Evolutionary conservation across 2,329 filamentous ascomycete species (phyloP), one percentile per base, ranked within the genome.

Genomic region (Phialophora expanda): DNA sequence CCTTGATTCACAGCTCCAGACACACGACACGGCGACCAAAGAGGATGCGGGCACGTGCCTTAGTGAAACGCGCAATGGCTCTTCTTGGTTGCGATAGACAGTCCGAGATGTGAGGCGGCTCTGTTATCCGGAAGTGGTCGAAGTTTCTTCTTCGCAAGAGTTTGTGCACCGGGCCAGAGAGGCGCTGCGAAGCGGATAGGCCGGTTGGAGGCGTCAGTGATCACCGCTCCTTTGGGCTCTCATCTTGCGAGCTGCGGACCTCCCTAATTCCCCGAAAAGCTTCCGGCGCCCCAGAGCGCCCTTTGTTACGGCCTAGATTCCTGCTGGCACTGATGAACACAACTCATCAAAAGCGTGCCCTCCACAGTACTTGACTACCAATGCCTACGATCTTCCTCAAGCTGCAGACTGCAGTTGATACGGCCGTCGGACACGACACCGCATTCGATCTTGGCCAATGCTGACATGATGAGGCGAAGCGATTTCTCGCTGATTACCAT

Each of bases 381-480:
- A 6, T 44, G 38, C 38, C 8, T 26, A 14, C 20, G 20, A 4
- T 3, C 12, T 8, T n/a, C 3, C 24, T 51, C 48, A 26, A 26
- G 9, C 24, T 28, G 14, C 17, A 22, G 48, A 2, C 9, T 2
- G 22, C 5, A 8, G 20, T 22, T 9, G 14, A 14, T 28, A 51
- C 48, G 24, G 48, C 48, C 14, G 20, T 51, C 26, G 44, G 32
- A 12, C 32, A 12, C 38, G 14, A n/a, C 38, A 44, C 17, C 17
- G 17, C 17, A 20, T 8, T 3, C 17, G 53, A n/a, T 5, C 22
- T 28, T 34, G n/a, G 14, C 26, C 24, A 14, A 14, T 20, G 53
- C 53, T 55, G 53, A 55, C 53, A 55, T 55, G 53, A 55, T 34
- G 53, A 11, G 24, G 53, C 53, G 53, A 55, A 32, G 53, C 53